phyloP scores from a whole-genome alignment of 2,329 filamentous ascomycete genomes.

The Claviceps sp. region DNA sequence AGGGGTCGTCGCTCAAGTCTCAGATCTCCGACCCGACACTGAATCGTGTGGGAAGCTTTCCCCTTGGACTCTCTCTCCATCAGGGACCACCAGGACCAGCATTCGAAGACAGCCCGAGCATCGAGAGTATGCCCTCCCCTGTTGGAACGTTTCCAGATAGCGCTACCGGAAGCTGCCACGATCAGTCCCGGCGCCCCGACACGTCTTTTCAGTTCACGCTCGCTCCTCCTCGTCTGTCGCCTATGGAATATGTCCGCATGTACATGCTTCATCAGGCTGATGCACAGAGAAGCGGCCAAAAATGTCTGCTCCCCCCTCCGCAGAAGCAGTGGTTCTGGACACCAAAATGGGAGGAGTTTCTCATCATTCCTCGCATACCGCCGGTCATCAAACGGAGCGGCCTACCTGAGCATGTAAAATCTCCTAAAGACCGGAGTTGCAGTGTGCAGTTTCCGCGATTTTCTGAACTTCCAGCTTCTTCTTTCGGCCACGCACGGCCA shows the following conservation, averaged over 20 bases:
- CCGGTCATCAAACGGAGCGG: conserved; percentile 12
- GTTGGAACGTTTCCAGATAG: not conserved
- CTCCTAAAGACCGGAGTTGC: not conserved
- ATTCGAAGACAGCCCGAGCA: not conserved
- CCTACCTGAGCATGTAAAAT: not conserved
- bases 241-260: conserved; percentile 26
- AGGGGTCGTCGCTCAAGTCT: conserved; percentile 9
- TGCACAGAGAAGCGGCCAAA: conserved; percentile 13
- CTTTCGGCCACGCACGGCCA: not conserved
- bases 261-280: conserved; percentile 21
- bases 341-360: conserved; percentile 20
- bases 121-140: not conserved
- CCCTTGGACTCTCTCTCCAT: not conserved
- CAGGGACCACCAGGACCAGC: not conserved
- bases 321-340: conserved; percentile 22
- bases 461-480: conserved; percentile 1
- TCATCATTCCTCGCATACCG: conserved; percentile 23
- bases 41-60: conserved; percentile 1
- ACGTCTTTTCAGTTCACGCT: not conserved
- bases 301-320: conserved; percentile 16
- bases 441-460: conserved; percentile 3
- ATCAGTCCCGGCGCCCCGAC: not conserved
- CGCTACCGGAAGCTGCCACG: no score
- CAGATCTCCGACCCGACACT: conserved; percentile 14
- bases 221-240: conserved; percentile 19